Base-by-base conservation (phyloP, 2,329 filamentous ascomycete genomes). In the Aspergillus pseudoviridinutans region DNA sequence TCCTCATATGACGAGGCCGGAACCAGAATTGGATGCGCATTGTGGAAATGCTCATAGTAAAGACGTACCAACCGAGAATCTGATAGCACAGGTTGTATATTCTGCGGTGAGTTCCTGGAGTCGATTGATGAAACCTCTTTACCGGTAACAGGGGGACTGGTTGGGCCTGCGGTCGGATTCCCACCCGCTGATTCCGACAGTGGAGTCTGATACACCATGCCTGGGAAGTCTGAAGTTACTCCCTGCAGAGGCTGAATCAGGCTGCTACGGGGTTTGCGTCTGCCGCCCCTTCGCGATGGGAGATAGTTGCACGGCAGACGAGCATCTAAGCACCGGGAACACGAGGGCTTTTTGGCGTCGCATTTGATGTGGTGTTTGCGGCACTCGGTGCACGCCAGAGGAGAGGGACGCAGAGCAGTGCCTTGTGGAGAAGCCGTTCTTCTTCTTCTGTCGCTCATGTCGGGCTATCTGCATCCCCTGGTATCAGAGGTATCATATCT, bases 361-460 rank as follows among this genome's bases (percentile, higher is more conserved):
- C 89, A 92, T 71, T 90, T 91, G 47, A 91, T 78, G 72, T 92
- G 89, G 65, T 89, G 75, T 55, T 75, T 76, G 22, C 79, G 69
- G 65, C 79, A 81, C 50, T 75, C 73, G 5, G 71, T 74, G 74
- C 61, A 84, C 59, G 65, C 81, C 66, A 64, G 78, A 63, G 53
- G 77, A 55, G 70, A 57, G 28, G 69, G 64, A 8, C 69, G 54
- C 20, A 53, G 35, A 66, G 44, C 9, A 7, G 12, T 24, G 20
- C 44, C 44, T 17, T 8, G 44, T 6, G 44, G 64, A 53, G 59
- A 65, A n/a, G 32, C 32, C 6, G 32, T 17, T 59, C 64, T 54
- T 60, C 64, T 68, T 57, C 59, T 59, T 47, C 24, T 25, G 14
- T 47, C 44, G 10, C 20, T 47, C 44, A 47, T 47, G 12, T 24